These are phyloP conservation scores for Alternaria novae-zelandiae DNA, from an alignment of 2,329 filamentous ascomycete genomes.

Conservation along the genomic window DNA sequence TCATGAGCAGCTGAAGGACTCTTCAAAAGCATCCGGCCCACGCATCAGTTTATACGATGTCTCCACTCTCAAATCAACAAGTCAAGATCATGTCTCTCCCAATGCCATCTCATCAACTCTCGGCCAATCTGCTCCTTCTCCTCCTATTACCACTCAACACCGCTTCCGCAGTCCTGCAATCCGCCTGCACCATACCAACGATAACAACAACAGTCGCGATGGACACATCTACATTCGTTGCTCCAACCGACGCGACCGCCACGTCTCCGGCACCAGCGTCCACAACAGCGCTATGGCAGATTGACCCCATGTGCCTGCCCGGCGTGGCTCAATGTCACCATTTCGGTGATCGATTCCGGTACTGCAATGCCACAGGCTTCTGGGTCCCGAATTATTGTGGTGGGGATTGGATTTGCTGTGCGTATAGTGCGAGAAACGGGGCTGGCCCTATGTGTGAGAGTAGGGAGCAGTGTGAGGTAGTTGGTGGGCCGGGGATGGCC, in stretches of 20 bases:
- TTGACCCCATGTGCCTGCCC: not conserved
- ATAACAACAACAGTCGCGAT: not conserved
- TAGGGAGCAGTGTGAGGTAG: not conserved
- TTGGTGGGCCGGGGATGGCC: not conserved
- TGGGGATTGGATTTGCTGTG: not conserved
- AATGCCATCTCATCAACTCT: not conserved
- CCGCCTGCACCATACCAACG: not conserved
- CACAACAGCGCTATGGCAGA: not conserved
- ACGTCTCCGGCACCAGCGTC: not conserved
- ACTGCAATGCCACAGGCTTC: not conserved
- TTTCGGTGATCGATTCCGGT: not conserved
- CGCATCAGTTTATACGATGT: not conserved
- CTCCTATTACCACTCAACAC: not conserved
- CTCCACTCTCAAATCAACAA: not conserved
- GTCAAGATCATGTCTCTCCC: not conserved
- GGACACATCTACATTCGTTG: not conserved
- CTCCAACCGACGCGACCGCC: not conserved
- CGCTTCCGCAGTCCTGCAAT: not conserved
- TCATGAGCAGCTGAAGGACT: not conserved
- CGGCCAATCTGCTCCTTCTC: not conserved
- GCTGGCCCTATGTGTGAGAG: not conserved
- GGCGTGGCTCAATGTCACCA: not conserved
- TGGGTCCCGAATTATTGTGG: not conserved
- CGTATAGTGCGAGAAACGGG: not conserved
- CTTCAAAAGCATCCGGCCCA: not conserved